Conservation (phyloP, 2,329 filamentous ascomycete genomes). For the Diaporthe capsici region DNA sequence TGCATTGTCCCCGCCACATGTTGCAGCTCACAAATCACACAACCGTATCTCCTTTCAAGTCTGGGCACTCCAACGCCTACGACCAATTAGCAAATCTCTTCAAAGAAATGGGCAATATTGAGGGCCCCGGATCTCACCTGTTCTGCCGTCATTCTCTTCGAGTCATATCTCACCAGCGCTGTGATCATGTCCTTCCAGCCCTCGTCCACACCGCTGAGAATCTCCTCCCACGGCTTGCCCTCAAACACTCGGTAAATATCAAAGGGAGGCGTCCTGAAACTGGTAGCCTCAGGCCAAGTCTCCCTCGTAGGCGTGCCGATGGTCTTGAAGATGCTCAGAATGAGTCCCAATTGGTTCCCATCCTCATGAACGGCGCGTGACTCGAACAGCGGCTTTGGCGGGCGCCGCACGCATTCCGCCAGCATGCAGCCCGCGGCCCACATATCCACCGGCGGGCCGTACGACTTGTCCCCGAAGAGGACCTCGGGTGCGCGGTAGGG, state of each 20-base stretch:
- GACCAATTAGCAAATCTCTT: neutral
- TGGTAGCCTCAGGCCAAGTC: slow-evolving; percentile 84
- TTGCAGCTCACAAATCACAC: slow-evolving; percentile 22
- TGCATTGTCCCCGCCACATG: neutral
- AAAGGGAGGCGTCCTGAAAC: slow-evolving; percentile 83
- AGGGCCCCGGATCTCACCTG: slow-evolving; percentile 58
- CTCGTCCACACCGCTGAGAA: slow-evolving; percentile 74
- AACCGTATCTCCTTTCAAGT: slow-evolving; percentile 11
- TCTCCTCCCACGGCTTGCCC: slow-evolving; percentile 74
- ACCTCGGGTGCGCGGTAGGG: slow-evolving; percentile 92
- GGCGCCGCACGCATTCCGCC: slow-evolving; percentile 76
- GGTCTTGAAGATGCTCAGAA: slow-evolving; percentile 92
- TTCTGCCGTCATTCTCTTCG: slow-evolving; percentile 75
- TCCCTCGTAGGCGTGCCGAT: slow-evolving; percentile 87
- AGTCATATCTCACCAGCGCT: slow-evolving; percentile 80
- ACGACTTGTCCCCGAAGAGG: slow-evolving; percentile 85
- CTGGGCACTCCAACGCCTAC: slow-evolving; percentile 7
- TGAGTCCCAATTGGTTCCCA: slow-evolving; percentile 91
- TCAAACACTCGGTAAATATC: slow-evolving; percentile 88
- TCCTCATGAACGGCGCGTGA: slow-evolving; percentile 80
- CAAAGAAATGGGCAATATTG: neutral
- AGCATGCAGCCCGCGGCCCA: slow-evolving; percentile 91
- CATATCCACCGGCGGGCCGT: slow-evolving; percentile 82
- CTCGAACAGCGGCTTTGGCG: slow-evolving; percentile 80
- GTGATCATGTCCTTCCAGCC: slow-evolving; percentile 76